These are phyloP conservation scores for Exobasidium cylindrosporum DNA, from an alignment of 1,284 basidiomycete species.

Conservation along the genomic window DNA sequence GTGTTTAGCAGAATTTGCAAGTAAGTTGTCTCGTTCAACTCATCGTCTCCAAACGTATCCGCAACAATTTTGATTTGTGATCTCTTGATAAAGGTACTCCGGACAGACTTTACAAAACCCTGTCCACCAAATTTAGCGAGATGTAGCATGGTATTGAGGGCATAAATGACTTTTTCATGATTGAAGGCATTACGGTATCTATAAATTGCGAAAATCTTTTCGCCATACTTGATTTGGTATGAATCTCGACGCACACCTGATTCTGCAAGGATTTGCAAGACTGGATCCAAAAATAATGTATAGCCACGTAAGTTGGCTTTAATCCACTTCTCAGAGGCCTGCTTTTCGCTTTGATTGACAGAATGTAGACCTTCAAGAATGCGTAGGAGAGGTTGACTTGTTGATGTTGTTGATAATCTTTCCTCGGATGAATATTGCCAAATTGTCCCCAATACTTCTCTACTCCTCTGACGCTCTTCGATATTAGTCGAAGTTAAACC, in stretches of 20 bases:
- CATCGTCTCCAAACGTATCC: background rate
- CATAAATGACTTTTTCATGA: slow-evolving; percentile 65
- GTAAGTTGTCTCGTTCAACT: slow-evolving; percentile 1
- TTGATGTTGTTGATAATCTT: slow-evolving; percentile 38
- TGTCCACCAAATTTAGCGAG: slow-evolving; percentile 83
- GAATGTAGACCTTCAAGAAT: slow-evolving; percentile 71
- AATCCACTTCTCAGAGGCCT: slow-evolving; percentile 41
- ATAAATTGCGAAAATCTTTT: slow-evolving; percentile 59
- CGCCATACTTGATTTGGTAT: slow-evolving; percentile 10
- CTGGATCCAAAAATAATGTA: slow-evolving; percentile 33
- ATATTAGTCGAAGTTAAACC: slow-evolving; percentile 15
- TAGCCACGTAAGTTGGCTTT: slow-evolving; percentile 37
- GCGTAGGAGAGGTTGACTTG: slow-evolving; percentile 71
- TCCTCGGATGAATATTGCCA: slow-evolving; percentile 78
- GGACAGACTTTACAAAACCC: slow-evolving; percentile 63
- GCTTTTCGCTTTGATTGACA: slow-evolving; percentile 25
- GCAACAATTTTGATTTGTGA: background rate
- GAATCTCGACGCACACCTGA: background rate
- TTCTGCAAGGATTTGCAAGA: slow-evolving; percentile 20
- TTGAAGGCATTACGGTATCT: slow-evolving; percentile 74
- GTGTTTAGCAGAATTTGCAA: slow-evolving; percentile 19
- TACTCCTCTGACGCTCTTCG: slow-evolving; percentile 59
- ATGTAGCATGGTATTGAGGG: slow-evolving; percentile 72
- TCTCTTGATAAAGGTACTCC: background rate
- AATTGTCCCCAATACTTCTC: slow-evolving; percentile 83